These are phyloP conservation scores for Komagataea norvegica DNA, from an alignment of 1,139 yeast genomes.

Conservation along the genomic window DNA sequence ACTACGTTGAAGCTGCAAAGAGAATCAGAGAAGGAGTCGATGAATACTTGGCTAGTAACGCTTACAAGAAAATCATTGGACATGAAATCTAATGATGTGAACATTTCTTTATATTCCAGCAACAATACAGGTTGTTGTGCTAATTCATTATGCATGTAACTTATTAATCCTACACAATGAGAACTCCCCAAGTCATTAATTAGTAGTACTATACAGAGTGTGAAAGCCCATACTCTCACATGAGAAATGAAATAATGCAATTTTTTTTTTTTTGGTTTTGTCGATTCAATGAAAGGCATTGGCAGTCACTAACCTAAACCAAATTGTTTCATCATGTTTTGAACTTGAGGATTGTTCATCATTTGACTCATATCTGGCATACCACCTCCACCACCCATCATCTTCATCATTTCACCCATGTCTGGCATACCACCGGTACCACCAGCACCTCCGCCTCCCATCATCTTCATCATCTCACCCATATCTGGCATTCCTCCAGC, in stretches of 20 bases:
- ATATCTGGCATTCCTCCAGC: slow-evolving; percentile 42
- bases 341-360: slow-evolving; percentile 70
- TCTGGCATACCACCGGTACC: slow-evolving; percentile 38
- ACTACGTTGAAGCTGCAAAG: slow-evolving; percentile 32
- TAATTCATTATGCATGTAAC: no score
- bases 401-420: slow-evolving; percentile 51
- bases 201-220: no score
- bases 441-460: slow-evolving; percentile 30
- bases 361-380: slow-evolving; percentile 47
- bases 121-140: not conserved
- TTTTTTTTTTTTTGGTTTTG: not conserved
- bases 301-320: slow-evolving; percentile 43
- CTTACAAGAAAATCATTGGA: slow-evolving; percentile 7
- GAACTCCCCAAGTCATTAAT: no score
- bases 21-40: slow-evolving; percentile 7
- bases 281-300: no score
- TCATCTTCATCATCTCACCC: slow-evolving; percentile 41
- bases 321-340: slow-evolving; percentile 74
- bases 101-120: not conserved
- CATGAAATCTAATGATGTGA: not conserved
- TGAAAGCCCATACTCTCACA: not conserved
- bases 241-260: not conserved
- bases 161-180: no score
- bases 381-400: slow-evolving; percentile 44
- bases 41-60: slow-evolving; percentile 6